Evolutionary conservation across 257 asterid species (phyloP).

Genomic region (Primulina eburnea): DNA sequence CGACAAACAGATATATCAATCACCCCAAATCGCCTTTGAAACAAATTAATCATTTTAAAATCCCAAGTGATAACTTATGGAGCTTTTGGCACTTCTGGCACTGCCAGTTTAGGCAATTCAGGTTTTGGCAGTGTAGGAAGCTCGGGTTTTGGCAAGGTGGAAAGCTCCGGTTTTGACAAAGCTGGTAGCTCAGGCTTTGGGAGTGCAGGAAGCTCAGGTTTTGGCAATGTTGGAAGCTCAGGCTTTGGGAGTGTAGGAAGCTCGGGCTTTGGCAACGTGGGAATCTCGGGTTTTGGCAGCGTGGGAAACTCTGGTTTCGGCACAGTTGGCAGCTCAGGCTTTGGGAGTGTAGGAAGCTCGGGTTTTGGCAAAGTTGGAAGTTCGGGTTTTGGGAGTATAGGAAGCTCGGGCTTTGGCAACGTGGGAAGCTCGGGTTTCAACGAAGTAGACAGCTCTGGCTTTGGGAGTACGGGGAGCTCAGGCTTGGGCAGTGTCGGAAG

Average conservation of each 20-base stretch:
- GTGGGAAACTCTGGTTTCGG: slow-evolving; percentile 19
- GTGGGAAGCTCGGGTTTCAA: slow-evolving; percentile 1
- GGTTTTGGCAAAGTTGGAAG: slow-evolving; percentile 32
- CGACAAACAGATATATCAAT: not conserved
- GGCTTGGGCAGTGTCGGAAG: slow-evolving; percentile 20
- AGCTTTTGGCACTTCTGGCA: slow-evolving; percentile 9
- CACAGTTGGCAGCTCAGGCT: slow-evolving; percentile 17
- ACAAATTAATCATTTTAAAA: too few species aligned
- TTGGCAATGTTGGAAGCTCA: not conserved
- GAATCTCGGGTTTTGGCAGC: not conserved
- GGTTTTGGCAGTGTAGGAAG: not conserved
- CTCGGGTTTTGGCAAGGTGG: slow-evolving; percentile 12
- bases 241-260: not conserved
- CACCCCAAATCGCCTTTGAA: not conserved
- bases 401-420: slow-evolving; percentile 25
- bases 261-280: slow-evolving; percentile 22
- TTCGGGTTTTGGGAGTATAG: not conserved
- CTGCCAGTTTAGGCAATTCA: not conserved
- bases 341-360: not conserved
- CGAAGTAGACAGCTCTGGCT: not conserved
- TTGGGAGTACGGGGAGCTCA: not conserved
- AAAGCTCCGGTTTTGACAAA: slow-evolving; percentile 2
- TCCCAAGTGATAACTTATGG: not conserved
- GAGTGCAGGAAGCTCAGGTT: not conserved
- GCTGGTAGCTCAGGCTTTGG: not conserved